Conservation (phyloP, 371 early-diverging fungal species). For the Mucor velutinosus region DNA sequence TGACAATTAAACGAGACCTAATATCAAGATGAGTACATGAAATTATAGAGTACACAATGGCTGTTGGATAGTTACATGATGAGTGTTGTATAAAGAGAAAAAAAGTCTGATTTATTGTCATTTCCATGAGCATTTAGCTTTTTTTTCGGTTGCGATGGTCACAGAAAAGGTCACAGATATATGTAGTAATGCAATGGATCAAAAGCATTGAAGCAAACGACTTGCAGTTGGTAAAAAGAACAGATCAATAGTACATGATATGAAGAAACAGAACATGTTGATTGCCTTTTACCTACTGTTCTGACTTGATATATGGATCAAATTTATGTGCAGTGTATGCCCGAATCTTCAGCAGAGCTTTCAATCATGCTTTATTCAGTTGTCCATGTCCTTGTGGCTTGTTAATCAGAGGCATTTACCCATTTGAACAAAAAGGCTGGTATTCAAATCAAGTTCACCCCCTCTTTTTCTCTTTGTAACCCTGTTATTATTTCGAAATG, state of each 20-base stretch:
- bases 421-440: conserved; percentile 1
- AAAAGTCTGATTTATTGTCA: background rate
- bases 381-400: conserved; percentile 2
- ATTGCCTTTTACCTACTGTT: background rate
- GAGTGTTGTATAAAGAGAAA: background rate
- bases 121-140: background rate
- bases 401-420: background rate
- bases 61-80: background rate
- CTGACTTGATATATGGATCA: background rate
- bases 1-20: conserved; percentile 81
- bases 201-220: background rate
- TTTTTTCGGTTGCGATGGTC: conserved; percentile 5
- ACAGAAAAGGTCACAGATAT: conserved; percentile 4
- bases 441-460: conserved; percentile 6
- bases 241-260: background rate
- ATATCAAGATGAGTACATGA: background rate
- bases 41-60: background rate
- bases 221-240: background rate
- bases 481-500: conserved; percentile 19
- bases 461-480: conserved; percentile 4
- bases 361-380: background rate
- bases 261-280: background rate
- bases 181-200: background rate
- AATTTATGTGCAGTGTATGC: background rate
- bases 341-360: background rate